phyloP scores from a whole-genome alignment of 2,329 filamentous ascomycete genomes.

The Geosmithia putterillii region DNA sequence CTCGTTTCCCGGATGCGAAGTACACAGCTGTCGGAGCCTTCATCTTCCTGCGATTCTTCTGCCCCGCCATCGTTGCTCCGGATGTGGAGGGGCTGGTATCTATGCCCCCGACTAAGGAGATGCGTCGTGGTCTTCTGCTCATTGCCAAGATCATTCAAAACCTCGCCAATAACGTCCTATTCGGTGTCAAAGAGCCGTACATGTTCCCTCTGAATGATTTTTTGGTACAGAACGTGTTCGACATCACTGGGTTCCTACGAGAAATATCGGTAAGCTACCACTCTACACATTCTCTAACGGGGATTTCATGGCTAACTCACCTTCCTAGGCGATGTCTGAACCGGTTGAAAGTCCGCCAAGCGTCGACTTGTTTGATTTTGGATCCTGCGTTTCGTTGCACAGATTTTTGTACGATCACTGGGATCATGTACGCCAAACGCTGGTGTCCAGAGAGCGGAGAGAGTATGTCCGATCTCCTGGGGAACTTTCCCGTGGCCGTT shows the following conservation, averaged over 20 bases:
- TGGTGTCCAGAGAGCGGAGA: slow-evolving; percentile 46
- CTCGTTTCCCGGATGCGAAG: slow-evolving; percentile 55
- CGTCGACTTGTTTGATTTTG: slow-evolving; percentile 52
- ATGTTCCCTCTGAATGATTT: slow-evolving; percentile 63
- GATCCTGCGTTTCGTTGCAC: slow-evolving; percentile 57
- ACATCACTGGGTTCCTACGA: slow-evolving; percentile 52
- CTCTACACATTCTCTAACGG: not conserved
- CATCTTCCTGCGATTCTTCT: slow-evolving; percentile 61
- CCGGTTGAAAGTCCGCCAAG: slow-evolving; percentile 24
- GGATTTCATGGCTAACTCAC: not conserved
- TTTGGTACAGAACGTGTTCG: slow-evolving; percentile 54
- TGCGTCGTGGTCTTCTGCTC: slow-evolving; percentile 54
- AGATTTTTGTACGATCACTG: slow-evolving; percentile 60
- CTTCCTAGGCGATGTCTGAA: slow-evolving; percentile 31
- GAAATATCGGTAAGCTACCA: slow-evolving; percentile 46
- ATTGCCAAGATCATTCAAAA: slow-evolving; percentile 64
- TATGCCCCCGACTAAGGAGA: slow-evolving; percentile 50
- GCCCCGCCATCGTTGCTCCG: slow-evolving; percentile 58
- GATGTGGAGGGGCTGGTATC: slow-evolving; percentile 55
- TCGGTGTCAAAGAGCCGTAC: slow-evolving; percentile 60
- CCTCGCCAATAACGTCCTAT: slow-evolving; percentile 59
- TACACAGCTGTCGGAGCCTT: slow-evolving; percentile 62
- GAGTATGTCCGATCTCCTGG: slow-evolving; percentile 42
- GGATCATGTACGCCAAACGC: slow-evolving; percentile 55
- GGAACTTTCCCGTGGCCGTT: slow-evolving; percentile 37